Evolutionary conservation across 345 rosid genomes (phyloP).

Genomic region (Bruguiera sexangula): DNA sequence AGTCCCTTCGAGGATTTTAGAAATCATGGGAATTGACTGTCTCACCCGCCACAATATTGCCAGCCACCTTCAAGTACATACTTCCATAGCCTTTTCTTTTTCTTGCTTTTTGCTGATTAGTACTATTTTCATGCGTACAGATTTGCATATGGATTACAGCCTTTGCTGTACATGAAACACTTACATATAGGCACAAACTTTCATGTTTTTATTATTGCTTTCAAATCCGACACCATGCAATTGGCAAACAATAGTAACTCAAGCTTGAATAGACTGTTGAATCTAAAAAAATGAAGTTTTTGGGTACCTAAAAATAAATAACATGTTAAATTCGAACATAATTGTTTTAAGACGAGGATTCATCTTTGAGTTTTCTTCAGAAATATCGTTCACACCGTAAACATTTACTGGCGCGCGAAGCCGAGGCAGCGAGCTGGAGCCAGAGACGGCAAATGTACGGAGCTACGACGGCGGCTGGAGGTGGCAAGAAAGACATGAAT

Average conservation of each 20-base stretch:
- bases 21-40: conserved; percentile 82
- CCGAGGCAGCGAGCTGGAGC: conserved; percentile 78
- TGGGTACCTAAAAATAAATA: too few species aligned
- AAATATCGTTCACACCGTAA: conserved; percentile 88
- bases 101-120: background rate
- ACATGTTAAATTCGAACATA: too few species aligned
- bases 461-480: conserved; percentile 24
- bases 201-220: too few species aligned
- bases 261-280: too few species aligned
- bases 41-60: conserved; percentile 98
- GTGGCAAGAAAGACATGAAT: conserved; percentile 43
- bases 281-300: too few species aligned
- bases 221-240: too few species aligned
- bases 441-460: conserved; percentile 66
- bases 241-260: too few species aligned
- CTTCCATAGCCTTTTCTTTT: background rate
- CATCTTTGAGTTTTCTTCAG: conserved; percentile 29
- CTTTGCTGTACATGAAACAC: conserved; percentile 29
- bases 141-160: conserved; percentile 33
- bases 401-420: conserved; percentile 79
- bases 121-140: too few species aligned
- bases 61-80: conserved; percentile 89
- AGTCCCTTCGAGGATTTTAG: conserved; percentile 88
- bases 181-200: too few species aligned
- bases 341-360: background rate